Evolutionary conservation across 106 monocot genomes (phyloP), one percentile per base, ranked within the genome.

Genomic region (Gastrodia elata): DNA sequence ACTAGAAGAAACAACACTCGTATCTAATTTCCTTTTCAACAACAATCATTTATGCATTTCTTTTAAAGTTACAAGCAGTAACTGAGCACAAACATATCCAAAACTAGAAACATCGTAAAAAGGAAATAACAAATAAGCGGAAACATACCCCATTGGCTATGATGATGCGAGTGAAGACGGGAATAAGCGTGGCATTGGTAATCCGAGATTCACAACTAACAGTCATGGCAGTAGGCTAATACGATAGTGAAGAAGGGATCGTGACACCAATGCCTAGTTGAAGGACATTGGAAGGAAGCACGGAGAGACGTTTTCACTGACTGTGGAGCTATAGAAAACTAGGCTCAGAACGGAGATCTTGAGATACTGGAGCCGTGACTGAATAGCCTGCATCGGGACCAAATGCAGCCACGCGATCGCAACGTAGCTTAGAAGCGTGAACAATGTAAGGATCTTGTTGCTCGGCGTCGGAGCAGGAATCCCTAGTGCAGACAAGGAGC

Each of bases 251-350:
- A 83, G 64, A 83, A 78, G 78, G 82, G 38, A 75, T 83, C 5
- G 82, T 83, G 0, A 78, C 82, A 6, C 82, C 82, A 2, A 83
- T 46, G 82, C 82, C 39, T 78, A 75, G 48, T 81, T 78, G 75
- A 83, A 78, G 39, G 74, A 76, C 3, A 81, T 73, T 0, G 81
- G 81, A 4, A 81, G 72, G 48, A 65, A 81, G 15, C 76, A 40
- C 28, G 73, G 36, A 22, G 76, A 81, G n/a, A 83, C 27, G 32
- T 83, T 83, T 7, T 78, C 82, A 61, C 78, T 71, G 39, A 78
- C 82, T n/a, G 78, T 75, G 18, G 82, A 83, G 9, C 70, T 61
- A 37, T 78, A 83, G 71, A 83, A 83, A 38, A 83, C 74, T n/a
- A 83, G 68, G 75, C 78, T 75, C 5, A 83, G 77, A 0, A 71